phyloP scores from a whole-genome alignment of 176 grass and related monocot genomes.

The Eragrostis curvula region DNA sequence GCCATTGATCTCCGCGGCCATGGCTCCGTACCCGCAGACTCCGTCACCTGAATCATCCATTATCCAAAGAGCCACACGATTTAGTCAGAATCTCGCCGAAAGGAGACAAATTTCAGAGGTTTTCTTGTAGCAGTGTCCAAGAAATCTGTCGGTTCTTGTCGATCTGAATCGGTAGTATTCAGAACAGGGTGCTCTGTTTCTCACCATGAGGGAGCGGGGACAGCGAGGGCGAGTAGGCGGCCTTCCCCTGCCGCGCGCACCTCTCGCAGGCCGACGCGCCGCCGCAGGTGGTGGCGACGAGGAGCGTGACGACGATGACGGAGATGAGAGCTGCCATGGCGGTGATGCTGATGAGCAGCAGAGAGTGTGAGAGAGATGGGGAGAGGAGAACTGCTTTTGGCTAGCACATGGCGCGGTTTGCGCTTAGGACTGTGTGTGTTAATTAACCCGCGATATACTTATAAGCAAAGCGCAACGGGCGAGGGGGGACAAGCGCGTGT shows the following conservation, averaged over 20 bases:
- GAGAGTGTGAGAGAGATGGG: not conserved
- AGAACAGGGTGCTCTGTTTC: too few species aligned
- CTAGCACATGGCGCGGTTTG: slow-evolving; percentile 34
- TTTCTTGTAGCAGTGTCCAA: not conserved
- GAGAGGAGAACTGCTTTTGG: not conserved
- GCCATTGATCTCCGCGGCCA: slow-evolving; percentile 66
- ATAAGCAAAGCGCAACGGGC: not conserved
- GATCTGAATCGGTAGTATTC: not conserved
- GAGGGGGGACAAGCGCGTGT: not conserved
- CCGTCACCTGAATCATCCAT: slow-evolving; percentile 34
- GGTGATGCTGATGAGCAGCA: not conserved
- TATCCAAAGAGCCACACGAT: not conserved
- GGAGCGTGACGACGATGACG: not conserved
- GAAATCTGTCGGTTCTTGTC: not conserved
- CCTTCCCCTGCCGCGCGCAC: slow-evolving; percentile 57
- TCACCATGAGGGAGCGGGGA: slow-evolving; percentile 22
- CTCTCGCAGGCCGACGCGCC: slow-evolving; percentile 36
- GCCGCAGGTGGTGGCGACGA: not conserved
- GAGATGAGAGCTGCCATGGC: slow-evolving; percentile 29
- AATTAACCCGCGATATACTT: slow-evolving; percentile 10
- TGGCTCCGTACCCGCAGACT: slow-evolving; percentile 67
- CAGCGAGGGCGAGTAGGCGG: slow-evolving; percentile 50
- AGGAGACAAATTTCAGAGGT: not conserved
- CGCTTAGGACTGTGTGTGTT: slow-evolving; percentile 9
- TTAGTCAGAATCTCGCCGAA: not conserved